Conservation (phyloP, 352 stramenopile species). For the Pythium folliculosum region DNA sequence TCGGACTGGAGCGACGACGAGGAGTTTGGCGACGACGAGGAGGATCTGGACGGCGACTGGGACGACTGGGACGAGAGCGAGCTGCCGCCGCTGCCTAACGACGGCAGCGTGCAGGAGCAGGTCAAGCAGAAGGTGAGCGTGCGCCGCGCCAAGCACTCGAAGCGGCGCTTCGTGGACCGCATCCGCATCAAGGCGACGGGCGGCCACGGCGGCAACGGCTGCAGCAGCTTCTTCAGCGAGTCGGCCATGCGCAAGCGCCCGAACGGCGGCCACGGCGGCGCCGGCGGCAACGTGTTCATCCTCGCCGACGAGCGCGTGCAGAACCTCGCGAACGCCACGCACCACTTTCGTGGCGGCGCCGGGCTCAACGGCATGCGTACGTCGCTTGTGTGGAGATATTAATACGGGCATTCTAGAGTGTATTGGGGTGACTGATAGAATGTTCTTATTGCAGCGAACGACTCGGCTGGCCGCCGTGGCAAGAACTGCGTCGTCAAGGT, state of each 20-base stretch:
- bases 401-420: not conserved
- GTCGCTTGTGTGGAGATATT: too few species aligned
- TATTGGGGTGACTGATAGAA: not conserved
- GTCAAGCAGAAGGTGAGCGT: conserved; percentile 88
- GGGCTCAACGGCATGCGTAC: conserved; percentile 86
- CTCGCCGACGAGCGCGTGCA: conserved; percentile 72
- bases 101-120: conserved; percentile 81
- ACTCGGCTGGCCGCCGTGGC: conserved; percentile 70
- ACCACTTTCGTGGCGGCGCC: conserved; percentile 81
- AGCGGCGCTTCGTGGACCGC: conserved; percentile 89
- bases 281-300: conserved; percentile 81
- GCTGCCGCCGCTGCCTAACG: conserved; percentile 31
- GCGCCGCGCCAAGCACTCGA: conserved; percentile 81
- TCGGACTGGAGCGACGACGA: conserved; percentile 35
- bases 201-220: conserved; percentile 88
- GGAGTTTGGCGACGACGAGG: conserved; percentile 41
- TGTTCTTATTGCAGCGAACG: conserved; percentile 53
- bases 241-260: conserved; percentile 69
- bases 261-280: conserved; percentile 84
- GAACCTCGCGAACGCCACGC: conserved; percentile 82
- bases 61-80: conserved; percentile 34
- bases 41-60: conserved; percentile 39
- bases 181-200: conserved; percentile 89
- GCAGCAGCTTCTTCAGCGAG: conserved; percentile 82
- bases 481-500: conserved; percentile 85